phyloP scores from a whole-genome alignment of 306 rosid genomes.

The Alnus rubra region DNA sequence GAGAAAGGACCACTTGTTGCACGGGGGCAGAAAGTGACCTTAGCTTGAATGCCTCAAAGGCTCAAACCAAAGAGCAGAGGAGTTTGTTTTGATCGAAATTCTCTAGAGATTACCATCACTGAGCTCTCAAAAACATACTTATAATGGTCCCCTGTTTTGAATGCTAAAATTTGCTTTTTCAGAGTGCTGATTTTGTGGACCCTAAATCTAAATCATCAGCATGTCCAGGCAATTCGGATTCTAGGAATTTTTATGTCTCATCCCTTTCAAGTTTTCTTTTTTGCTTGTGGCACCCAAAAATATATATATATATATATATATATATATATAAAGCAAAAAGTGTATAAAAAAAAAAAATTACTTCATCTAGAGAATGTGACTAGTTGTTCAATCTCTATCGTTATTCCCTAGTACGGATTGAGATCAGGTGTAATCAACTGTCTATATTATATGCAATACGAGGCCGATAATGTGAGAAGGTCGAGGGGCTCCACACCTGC shows the following conservation, averaged over 20 bases:
- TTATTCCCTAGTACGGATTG: no score
- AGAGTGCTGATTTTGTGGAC: slow-evolving; percentile 70
- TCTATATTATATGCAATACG: no score
- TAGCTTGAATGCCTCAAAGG: neutral
- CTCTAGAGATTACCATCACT: slow-evolving; percentile 36
- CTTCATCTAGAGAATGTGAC: no score
- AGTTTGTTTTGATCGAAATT: slow-evolving; percentile 4
- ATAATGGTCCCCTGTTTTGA: slow-evolving; percentile 28
- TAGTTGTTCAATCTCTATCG: no score
- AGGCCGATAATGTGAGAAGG: no score
- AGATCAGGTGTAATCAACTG: no score
- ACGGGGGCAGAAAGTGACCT: slow-evolving; percentile 26
- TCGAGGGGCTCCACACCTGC: no score
- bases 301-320: no score
- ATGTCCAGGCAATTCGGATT: slow-evolving; percentile 51
- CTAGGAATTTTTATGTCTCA: slow-evolving; percentile 48
- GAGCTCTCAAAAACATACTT: slow-evolving; percentile 36
- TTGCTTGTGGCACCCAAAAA: neutral
- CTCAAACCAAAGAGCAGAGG: no score
- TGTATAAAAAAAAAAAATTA: no score
- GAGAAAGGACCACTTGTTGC: slow-evolving; percentile 37
- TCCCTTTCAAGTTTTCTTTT: slow-evolving; percentile 46
- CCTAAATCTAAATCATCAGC: slow-evolving; percentile 33
- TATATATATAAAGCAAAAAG: no score
- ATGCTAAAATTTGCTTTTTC: slow-evolving; percentile 19